Evolutionary conservation across 805 yeast genomes (phyloP).

Genomic region (Schwanniomyces vanrijiae): DNA sequence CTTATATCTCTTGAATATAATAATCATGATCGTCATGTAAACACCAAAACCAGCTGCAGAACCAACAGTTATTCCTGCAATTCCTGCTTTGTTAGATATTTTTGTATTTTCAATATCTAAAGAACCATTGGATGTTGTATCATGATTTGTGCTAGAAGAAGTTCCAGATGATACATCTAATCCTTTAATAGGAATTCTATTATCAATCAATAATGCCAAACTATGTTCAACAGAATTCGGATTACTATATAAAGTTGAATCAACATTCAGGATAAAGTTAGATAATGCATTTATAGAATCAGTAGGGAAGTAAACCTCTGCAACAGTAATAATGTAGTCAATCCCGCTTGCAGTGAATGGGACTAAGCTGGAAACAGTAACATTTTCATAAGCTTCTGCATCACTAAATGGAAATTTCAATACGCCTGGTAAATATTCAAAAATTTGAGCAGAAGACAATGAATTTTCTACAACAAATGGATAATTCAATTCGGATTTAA

Average conservation of each 20-base stretch:
- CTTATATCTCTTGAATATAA: slow-evolving; percentile 53
- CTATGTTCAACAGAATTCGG: slow-evolving; percentile 53
- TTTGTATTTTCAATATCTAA: slow-evolving; percentile 21
- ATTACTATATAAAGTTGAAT: slow-evolving; percentile 63
- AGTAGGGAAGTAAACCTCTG: slow-evolving; percentile 79
- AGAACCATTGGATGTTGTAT: slow-evolving; percentile 27
- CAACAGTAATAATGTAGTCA: slow-evolving; percentile 78
- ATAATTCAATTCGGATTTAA: slow-evolving; percentile 76
- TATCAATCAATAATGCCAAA: slow-evolving; percentile 72
- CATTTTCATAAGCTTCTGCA: slow-evolving; percentile 29
- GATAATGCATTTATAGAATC: slow-evolving; percentile 50
- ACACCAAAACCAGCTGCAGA: slow-evolving; percentile 73
- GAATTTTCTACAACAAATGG: slow-evolving; percentile 76
- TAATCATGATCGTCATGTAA: slow-evolving; percentile 60
- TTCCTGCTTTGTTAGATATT: slow-evolving; percentile 34
- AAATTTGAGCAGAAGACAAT: slow-evolving; percentile 78
- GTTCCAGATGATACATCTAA: slow-evolving; percentile 20
- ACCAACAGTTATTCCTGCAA: slow-evolving; percentile 82
- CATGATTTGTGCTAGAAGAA: slow-evolving; percentile 12
- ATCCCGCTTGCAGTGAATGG: slow-evolving; percentile 63
- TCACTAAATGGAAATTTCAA: slow-evolving; percentile 59
- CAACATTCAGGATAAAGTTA: slow-evolving; percentile 44
- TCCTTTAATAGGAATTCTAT: slow-evolving; percentile 58
- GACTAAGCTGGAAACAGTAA: slow-evolving; percentile 65
- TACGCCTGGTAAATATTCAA: slow-evolving; percentile 78